Percentiles rank a stretch among this genome's conserved stretches.
phyloP scores from a whole-genome alignment of 176 grass and related monocot genomes.

The Olyra latifolia region DNA sequence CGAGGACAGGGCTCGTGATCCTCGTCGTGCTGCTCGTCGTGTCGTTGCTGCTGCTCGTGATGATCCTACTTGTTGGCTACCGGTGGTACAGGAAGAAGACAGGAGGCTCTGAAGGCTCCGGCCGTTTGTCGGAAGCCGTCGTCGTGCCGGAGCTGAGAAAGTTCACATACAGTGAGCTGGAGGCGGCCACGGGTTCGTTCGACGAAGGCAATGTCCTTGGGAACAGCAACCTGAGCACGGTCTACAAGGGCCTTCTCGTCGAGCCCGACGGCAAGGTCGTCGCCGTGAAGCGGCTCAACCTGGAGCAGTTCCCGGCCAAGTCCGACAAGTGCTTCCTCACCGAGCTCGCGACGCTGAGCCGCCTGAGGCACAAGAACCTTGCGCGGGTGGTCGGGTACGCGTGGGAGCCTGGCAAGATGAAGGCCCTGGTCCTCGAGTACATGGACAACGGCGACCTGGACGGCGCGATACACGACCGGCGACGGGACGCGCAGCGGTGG shows the following conservation, averaged over 20 bases:
- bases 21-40: constrained; percentile 41
- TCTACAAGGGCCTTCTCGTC: constrained; percentile 64
- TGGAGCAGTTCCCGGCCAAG: constrained; percentile 80
- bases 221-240: constrained; percentile 76
- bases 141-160: constrained; percentile 69
- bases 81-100: constrained; percentile 42
- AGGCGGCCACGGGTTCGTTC: constrained; percentile 59
- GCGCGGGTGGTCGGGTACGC: constrained; percentile 78
- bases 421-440: constrained; percentile 83
- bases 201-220: constrained; percentile 64
- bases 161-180: constrained; percentile 58
- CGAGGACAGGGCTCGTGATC: constrained; percentile 47
- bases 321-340: constrained; percentile 81
- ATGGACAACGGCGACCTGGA: constrained; percentile 93
- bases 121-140: constrained; percentile 13
- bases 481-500: constrained; percentile 33
- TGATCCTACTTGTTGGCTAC: constrained; percentile 17
- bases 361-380: constrained; percentile 80
- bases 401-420: constrained; percentile 65
- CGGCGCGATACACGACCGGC: constrained; percentile 42
- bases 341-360: constrained; percentile 63
- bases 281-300: constrained; percentile 80
- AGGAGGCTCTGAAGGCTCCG: background rate
- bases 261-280: constrained; percentile 39
- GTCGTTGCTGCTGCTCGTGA: constrained; percentile 44